Conservation (phyloP, 257 asterid species). For the Linaria vulgaris region DNA sequence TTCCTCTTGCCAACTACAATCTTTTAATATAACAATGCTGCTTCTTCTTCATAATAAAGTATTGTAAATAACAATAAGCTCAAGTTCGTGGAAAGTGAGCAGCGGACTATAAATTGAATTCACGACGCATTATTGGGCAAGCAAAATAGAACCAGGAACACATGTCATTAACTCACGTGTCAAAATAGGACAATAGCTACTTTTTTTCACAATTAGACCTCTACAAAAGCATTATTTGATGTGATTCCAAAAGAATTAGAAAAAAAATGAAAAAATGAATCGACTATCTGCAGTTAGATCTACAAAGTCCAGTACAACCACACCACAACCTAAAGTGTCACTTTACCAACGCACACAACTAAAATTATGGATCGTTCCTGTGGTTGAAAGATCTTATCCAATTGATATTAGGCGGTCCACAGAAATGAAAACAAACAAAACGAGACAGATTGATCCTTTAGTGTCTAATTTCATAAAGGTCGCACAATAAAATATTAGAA, state of each 20-base stretch:
- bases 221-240: not conserved
- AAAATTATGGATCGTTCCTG: not conserved
- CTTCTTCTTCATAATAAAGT: not conserved
- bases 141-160: not conserved
- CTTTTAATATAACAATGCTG: not conserved
- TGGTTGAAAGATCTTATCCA: not conserved
- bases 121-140: not conserved
- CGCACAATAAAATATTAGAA: no score
- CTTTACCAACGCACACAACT: not conserved
- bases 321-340: not conserved
- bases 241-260: not conserved
- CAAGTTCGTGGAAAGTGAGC: not conserved
- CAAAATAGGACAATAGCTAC: not conserved
- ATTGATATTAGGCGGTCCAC: not conserved
- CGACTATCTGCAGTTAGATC: not conserved
- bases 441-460: slow-evolving; percentile 7
- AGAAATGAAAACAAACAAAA: not conserved
- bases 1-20: slow-evolving; percentile 1
- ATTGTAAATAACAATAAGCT: not conserved
- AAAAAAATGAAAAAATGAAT: not conserved
- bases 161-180: not conserved
- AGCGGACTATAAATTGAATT: not conserved
- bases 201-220: not conserved
- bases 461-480: not conserved
- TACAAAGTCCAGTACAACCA: not conserved